phyloP scores from a whole-genome alignment of 2,329 filamentous ascomycete species.

The Aspergillus bombycis region DNA sequence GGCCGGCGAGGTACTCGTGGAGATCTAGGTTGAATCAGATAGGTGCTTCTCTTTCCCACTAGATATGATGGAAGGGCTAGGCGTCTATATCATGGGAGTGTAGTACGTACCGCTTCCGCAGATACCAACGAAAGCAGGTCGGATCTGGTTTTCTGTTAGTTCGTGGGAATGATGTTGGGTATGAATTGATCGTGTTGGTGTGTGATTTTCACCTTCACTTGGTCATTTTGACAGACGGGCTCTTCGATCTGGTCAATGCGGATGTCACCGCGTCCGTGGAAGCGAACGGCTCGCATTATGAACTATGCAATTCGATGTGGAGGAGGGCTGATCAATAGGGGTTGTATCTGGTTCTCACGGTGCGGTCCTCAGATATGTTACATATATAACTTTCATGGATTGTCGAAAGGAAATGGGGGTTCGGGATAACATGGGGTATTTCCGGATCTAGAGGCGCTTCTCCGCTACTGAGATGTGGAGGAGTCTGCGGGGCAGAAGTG shows the following conservation, averaged over 20 bases:
- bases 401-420: not conserved
- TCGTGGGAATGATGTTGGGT: not conserved
- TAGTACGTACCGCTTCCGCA: slow-evolving; percentile 34
- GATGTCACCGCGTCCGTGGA: slow-evolving; percentile 39
- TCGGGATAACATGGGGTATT: not conserved
- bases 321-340: not conserved
- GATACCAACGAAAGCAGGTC: slow-evolving; percentile 40
- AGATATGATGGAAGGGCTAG: not conserved
- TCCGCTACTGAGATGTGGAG: not conserved
- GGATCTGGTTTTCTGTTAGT: slow-evolving; percentile 21
- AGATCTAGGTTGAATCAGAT: slow-evolving; percentile 39
- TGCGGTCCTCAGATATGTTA: not conserved
- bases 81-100: not conserved
- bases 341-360: not conserved
- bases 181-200: no score
- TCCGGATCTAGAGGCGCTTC: not conserved
- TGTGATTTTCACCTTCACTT: slow-evolving; percentile 48
- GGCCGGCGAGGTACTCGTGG: slow-evolving; percentile 56
- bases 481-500: not conserved
- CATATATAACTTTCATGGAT: not conserved
- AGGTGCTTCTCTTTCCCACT: not conserved
- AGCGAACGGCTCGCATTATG: slow-evolving; percentile 41
- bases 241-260: slow-evolving; percentile 40
- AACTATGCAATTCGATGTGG: not conserved
- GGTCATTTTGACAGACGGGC: slow-evolving; percentile 49